Evolutionary conservation across 257 asterid genomes (phyloP).

Genomic region (Anisodus acutangulus): DNA sequence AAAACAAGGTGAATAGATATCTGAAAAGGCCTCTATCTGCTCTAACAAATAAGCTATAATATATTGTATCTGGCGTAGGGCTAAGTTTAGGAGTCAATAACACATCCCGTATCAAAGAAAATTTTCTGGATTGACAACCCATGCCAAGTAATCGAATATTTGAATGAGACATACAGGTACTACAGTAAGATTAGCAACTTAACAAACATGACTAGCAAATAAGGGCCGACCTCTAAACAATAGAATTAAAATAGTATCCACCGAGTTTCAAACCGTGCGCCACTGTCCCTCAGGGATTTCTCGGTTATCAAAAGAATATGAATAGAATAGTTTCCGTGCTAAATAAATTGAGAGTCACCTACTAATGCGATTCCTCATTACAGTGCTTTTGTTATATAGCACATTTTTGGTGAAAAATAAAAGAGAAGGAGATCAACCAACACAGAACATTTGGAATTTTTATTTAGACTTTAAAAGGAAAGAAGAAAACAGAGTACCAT

Average conservation of each 20-base stretch:
- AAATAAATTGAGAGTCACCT: neutral
- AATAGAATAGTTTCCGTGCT: neutral
- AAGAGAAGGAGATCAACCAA: neutral
- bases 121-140: neutral
- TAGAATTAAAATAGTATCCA: neutral
- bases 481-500: neutral
- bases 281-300: neutral
- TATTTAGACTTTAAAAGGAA: neutral
- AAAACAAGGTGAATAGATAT: neutral
- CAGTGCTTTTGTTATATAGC: neutral
- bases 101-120: neutral
- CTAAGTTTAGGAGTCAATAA: neutral
- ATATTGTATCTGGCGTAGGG: neutral
- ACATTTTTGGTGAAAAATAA: neutral
- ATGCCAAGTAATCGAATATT: neutral
- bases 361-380: neutral
- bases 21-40: slow-evolving; percentile 17
- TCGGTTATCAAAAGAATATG: neutral
- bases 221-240: neutral
- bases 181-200: slow-evolving; percentile 23
- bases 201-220: neutral
- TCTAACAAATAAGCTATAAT: slow-evolving; percentile 5
- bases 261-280: neutral
- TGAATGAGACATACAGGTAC: slow-evolving; percentile 6
- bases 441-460: neutral